These are phyloP conservation scores for Coemansia brasiliensis DNA, from an alignment of 192 early-diverging fungal genomes.

Conservation along the genomic window DNA sequence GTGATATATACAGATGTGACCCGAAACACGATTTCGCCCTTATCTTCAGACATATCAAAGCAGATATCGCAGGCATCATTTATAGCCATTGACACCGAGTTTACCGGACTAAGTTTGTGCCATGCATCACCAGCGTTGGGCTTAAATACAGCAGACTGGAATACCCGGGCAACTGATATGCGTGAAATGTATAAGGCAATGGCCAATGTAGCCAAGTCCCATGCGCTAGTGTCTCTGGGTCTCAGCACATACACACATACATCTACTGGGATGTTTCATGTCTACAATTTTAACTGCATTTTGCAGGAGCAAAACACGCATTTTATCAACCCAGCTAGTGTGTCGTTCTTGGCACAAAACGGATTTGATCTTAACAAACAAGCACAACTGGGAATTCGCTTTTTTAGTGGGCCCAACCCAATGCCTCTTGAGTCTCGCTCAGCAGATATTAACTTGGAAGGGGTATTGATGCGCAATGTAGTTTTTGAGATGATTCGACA, in stretches of 20 bases:
- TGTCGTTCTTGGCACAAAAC: conserved; percentile 79
- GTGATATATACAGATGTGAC: conserved; percentile 68
- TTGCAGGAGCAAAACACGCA: conserved; percentile 61
- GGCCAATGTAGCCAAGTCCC: conserved; percentile 64
- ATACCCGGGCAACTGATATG: conserved; percentile 64
- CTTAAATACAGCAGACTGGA: conserved; percentile 42
- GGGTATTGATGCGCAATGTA: conserved; percentile 58
- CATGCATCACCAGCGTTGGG: conserved; percentile 23
- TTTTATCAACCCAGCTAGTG: conserved; percentile 66
- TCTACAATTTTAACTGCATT: conserved; percentile 57
- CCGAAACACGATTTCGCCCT: conserved; percentile 57
- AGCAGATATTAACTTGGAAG: conserved; percentile 32
- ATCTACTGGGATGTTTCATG: conserved; percentile 62
- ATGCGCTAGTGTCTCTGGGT: conserved; percentile 86
- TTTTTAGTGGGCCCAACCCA: conserved; percentile 59
- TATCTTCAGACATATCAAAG: conserved; percentile 52
- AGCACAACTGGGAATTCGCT: conserved; percentile 78
- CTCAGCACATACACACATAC: conserved; percentile 49
- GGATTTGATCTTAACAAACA: conserved; percentile 85
- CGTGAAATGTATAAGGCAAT: conserved; percentile 80
- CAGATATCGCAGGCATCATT: conserved; percentile 62
- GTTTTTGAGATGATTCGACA: conserved; percentile 56
- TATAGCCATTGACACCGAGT: conserved; percentile 88
- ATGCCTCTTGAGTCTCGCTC: conserved; percentile 31
- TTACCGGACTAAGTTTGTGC: conserved; percentile 74